A percentile compares a stretch with the other conserved stretches of the same genome.
Evolutionary conservation across 2,329 filamentous ascomycete genomes (phyloP).

Genomic region (Penicillium fuscoglaucum): DNA sequence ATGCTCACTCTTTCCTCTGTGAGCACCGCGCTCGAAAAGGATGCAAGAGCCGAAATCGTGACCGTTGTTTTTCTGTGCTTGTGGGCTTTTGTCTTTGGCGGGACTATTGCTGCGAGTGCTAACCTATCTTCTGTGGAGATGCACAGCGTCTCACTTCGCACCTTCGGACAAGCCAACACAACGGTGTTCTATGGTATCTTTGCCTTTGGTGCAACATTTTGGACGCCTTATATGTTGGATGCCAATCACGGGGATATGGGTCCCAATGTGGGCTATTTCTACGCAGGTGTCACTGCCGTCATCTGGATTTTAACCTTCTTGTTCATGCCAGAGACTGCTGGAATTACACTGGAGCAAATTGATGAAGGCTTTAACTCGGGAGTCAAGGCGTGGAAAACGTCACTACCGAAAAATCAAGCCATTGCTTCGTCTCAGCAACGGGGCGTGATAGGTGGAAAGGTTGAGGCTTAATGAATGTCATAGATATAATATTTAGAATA

Average conservation of each 20-base stretch:
- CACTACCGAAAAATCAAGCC: conserved; percentile 20
- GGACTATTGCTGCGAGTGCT: conserved; percentile 21
- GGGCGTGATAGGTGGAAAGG: not conserved
- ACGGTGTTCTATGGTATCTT: conserved; percentile 24
- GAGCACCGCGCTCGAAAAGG: conserved; percentile 16
- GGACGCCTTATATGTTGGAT: conserved; percentile 27
- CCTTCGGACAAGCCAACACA: conserved; percentile 28
- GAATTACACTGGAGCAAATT: conserved; percentile 31
- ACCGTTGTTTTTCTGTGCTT: conserved; percentile 25
- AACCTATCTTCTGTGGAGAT: conserved; percentile 25
- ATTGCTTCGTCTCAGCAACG: conserved; percentile 2
- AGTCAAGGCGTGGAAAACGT: conserved; percentile 28
- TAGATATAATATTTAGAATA: no score
- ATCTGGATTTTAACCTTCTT: conserved; percentile 20
- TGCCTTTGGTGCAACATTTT: conserved; percentile 23
- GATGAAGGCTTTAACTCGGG: conserved; percentile 27
- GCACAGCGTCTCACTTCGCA: conserved; percentile 27
- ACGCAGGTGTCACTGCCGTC: conserved; percentile 24
- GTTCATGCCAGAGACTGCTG: conserved; percentile 30
- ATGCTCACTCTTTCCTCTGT: conserved; percentile 26
- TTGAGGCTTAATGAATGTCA: not conserved
- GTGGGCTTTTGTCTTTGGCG: conserved; percentile 29
- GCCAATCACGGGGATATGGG: conserved; percentile 27
- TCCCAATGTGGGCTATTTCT: conserved; percentile 33
- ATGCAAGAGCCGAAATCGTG: conserved; percentile 14